Base-by-base conservation (phyloP, 2,329 filamentous ascomycete genomes). In the Trichoderma oligosporum region DNA sequence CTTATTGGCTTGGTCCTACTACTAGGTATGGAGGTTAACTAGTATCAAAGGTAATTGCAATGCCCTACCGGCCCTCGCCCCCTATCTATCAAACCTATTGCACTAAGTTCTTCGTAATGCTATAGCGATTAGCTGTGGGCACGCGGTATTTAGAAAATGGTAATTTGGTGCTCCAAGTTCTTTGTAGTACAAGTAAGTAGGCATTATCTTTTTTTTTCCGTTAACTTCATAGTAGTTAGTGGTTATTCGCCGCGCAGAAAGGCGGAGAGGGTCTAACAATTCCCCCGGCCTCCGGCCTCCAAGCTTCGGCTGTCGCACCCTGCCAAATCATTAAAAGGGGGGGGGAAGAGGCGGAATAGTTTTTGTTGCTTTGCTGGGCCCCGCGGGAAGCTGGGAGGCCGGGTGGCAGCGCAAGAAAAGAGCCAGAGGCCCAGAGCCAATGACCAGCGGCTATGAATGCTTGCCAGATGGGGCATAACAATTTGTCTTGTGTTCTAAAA, bases 251-350 rank as follows among this genome's bases (percentile, higher is more conserved):
- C 46, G 55, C 46, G 29, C 18, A 18, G 22, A 44, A 12, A 44
- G 51, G 56, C 56, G 56, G 56, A 47, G 44, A 58, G 51, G 48
- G 56, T 31, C 56, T 47, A 57, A 52, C 47, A 58, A 47, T 53
- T 47, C 33, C 42, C 42, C 56, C 56, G 56, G 56, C 31, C 39
- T 42, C 33, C 41, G 48, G 38, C 41, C 27, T 52, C 41, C n/a
- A 25, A 49, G 48, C 14, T 7, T 33, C 56, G 56, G 56, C 56
- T 58, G 47, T 58, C 48, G 48, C 56, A 25, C 16, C 36, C 39
- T 56, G 53, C 44, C 41, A 20, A 31, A 55, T 55, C 39, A 46
- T 44, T 44, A 46, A 29, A 36, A 25, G 41, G 22, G 22, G 35
- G 25, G 45, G 22, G n/a, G n/a, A 27, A 35, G 35, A 31, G 29